Evolutionary conservation across 768 basidiomycete genomes (phyloP), one percentile per base, ranked within the genome.

Genomic region (Ramaria sp.): DNA sequence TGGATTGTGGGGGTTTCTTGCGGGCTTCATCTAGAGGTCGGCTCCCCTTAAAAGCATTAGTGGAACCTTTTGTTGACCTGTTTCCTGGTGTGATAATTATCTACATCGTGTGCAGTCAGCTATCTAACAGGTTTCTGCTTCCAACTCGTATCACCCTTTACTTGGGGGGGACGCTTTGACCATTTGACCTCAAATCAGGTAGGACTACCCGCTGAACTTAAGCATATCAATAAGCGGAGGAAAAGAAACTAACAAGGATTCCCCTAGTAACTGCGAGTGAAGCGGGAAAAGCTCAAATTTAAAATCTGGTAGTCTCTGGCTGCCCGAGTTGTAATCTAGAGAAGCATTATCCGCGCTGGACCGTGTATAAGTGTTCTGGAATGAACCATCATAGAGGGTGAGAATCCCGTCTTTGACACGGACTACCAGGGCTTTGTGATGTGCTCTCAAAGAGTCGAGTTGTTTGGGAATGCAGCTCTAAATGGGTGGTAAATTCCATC

Each of bases 251-350:
- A n/a, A n/a, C n/a, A n/a, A n/a, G n/a, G n/a, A n/a, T n/a, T n/a
- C n/a, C n/a, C n/a, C n/a, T n/a, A n/a, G n/a, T n/a, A n/a, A n/a
- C n/a, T n/a, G n/a, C n/a, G n/a, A n/a, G n/a, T n/a, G n/a, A n/a
- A n/a, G n/a, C n/a, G n/a, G n/a, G n/a, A n/a, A n/a, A n/a, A n/a
- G 81, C 83, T 84, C 83, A 84, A 84, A 82, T 83, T 84, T 83
- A 73, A 76, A 84, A 84, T 83, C 83, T 83, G 83, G 77, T 74
- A 66, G 76, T 72, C 74, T 71, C 70, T 47, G 73, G 73, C 70
- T 62, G 75, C 78, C 78, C 79, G 80, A 82, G 78, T 82, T 83
- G 82, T 83, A 83, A 80, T 82, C 80, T 84, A 78, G 78, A 85
- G 83, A 85, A 80, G 81, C 72, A 78, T 77, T 74, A 77, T 81